Base-by-base conservation (phyloP, 352 stramenopile genomes). In the Lagenidium giganteum region DNA sequence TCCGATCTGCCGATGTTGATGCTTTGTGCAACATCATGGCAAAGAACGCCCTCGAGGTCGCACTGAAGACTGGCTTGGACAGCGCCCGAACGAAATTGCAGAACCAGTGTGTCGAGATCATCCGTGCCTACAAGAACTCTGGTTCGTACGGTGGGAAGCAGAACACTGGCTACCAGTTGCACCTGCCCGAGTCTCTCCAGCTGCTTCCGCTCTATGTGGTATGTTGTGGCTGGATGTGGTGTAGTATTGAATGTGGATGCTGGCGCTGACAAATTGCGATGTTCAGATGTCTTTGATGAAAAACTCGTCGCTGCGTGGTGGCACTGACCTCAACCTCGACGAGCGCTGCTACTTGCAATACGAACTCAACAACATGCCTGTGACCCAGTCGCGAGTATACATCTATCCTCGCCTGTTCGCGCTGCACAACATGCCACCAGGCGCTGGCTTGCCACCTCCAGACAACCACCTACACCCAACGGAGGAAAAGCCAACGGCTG, bases 351-450 rank as follows among this genome's bases (percentile, higher is more conserved):
- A 95, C 64, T 58, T 95, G 25, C 91, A 98, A 54, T 93, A 97
- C 60, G 57, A 86, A 61, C 68, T 89, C 8, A 38, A 22, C 28
- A 96, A 95, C 57, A 98, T 99, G 94, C 84, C 78, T 22, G 80
- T 98, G 14, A 63, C 81, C 18, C 70, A 96, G 31, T 95, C 77
- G 22, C 85, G 83, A 14, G 73, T 92, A 49, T 99, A 96, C 67
- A 95, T 98, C 41, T 98, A 99, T 70, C 96, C 97, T 21, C 88
- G 92, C 13, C 84, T 99, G 67, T 99, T 99, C 70, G 79, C 87
- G 36, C 60, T 98, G 30, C 73, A 95, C 67, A 95, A 97, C 44
- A 95, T 99, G 78, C 67, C 78, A 5, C 47, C 70, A 3, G 83
- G 91, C 38, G 88, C 69, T 20, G 95, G 96, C 36, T 51, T 95